These are phyloP conservation scores for Leccinum huronense DNA, from an alignment of 1,284 basidiomycete species.

Conservation along the genomic window DNA sequence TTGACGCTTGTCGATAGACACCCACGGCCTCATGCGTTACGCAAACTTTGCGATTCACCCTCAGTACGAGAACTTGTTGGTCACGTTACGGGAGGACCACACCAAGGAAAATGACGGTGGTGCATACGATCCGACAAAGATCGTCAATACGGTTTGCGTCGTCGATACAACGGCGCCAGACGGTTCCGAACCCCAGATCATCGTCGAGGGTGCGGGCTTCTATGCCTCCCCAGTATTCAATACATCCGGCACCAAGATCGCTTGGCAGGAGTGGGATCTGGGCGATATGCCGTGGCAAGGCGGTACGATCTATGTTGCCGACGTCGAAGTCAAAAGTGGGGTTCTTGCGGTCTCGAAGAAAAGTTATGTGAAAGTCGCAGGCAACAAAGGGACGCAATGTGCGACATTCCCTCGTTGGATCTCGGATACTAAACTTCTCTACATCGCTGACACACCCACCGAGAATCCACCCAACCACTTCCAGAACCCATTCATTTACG, in stretches of 20 bases:
- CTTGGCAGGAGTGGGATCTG: slow-evolving; percentile 70
- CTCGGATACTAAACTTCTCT: slow-evolving; percentile 53
- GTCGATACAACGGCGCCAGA: background rate
- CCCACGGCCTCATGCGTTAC: slow-evolving; percentile 46
- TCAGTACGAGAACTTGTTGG: slow-evolving; percentile 18
- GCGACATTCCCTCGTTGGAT: slow-evolving; percentile 60
- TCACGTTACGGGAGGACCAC: slow-evolving; percentile 52
- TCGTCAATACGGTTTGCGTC: background rate
- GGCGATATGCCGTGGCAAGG: slow-evolving; percentile 85
- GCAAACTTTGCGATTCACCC: slow-evolving; percentile 37
- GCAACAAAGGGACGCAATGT: slow-evolving; percentile 43
- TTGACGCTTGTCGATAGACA: slow-evolving; percentile 10
- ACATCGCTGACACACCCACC: slow-evolving; percentile 62
- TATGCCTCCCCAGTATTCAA: slow-evolving; percentile 56
- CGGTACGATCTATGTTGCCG: slow-evolving; percentile 54
- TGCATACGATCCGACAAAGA: too few species aligned
- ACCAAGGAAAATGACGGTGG: slow-evolving; percentile 24
- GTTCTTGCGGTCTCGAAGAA: background rate
- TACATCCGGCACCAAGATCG: slow-evolving; percentile 60
- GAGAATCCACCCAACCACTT: slow-evolving; percentile 32
- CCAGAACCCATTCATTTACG: slow-evolving; percentile 63
- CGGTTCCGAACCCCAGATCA: background rate
- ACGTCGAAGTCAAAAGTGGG: slow-evolving; percentile 23
- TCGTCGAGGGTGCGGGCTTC: slow-evolving; percentile 51
- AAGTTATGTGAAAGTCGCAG: slow-evolving; percentile 39